These are phyloP conservation scores for Talinum fruticosum DNA, from an alignment of 148 eudicot species.

Conservation along the genomic window DNA sequence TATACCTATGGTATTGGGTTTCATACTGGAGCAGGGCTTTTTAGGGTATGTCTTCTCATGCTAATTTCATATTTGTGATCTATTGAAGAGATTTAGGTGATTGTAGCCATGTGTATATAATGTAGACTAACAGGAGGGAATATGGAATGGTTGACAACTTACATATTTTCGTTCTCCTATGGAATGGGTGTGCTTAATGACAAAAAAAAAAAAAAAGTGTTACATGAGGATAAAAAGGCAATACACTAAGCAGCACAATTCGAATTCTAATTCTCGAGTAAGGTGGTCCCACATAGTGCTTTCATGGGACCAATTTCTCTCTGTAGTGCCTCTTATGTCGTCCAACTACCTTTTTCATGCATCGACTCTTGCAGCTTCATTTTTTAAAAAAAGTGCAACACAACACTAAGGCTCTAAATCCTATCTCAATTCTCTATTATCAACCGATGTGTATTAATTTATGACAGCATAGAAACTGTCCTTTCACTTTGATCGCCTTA, in stretches of 20 bases:
- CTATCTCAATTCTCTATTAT: not conserved
- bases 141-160: not conserved
- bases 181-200: not conserved
- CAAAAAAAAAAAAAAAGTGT: too few relatives aligned
- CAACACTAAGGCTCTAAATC: too few relatives aligned
- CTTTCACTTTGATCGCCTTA: not conserved
- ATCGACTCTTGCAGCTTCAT: not conserved
- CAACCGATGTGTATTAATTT: not conserved
- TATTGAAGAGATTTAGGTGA: not conserved
- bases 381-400: too few relatives aligned
- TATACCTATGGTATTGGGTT: conserved; percentile 92
- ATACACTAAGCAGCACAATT: not conserved
- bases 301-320: not conserved
- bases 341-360: not conserved
- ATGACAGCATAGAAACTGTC: not conserved
- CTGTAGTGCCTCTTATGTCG: not conserved
- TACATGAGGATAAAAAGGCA: not conserved
- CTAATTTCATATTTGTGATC: not conserved
- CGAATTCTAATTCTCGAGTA: not conserved
- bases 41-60: conserved; percentile 54
- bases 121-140: not conserved
- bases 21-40: conserved; percentile 90
- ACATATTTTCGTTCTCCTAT: not conserved
- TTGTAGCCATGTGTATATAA: not conserved
- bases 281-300: too few relatives aligned